Conservation (phyloP, 1,284 basidiomycete species). For the Inonotus hispidus region DNA sequence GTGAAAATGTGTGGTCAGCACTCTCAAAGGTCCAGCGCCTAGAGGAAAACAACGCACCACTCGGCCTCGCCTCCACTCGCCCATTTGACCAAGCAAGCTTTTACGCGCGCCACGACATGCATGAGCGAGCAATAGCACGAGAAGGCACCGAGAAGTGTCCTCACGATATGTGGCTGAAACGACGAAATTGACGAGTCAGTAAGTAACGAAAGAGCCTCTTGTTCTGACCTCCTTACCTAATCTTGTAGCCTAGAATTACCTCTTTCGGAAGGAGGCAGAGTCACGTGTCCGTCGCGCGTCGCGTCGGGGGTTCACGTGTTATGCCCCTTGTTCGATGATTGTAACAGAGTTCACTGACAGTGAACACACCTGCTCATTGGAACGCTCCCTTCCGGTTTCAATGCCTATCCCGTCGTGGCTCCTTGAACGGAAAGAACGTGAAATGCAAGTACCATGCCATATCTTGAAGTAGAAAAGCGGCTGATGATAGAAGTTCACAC, state of each 20-base stretch:
- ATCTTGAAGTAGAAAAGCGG: not conserved
- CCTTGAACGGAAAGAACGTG: conserved; percentile 2
- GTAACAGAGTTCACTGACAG: not conserved
- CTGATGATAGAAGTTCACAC: not conserved
- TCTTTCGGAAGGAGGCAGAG: not conserved
- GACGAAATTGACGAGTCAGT: not conserved
- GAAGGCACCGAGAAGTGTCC: not conserved
- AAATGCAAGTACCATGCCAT: not conserved
- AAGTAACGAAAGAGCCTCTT: not conserved
- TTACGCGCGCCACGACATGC: conserved; percentile 47
- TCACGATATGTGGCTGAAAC: not conserved
- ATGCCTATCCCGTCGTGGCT: conserved; percentile 9
- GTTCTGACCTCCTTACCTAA: conserved; percentile 1
- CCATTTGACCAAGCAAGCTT: conserved; percentile 47
- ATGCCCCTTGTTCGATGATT: not conserved
- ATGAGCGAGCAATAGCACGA: conserved; percentile 27
- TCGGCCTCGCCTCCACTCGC: conserved; percentile 49
- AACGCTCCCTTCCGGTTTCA: not conserved
- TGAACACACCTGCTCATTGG: not conserved
- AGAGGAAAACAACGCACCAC: conserved; percentile 40
- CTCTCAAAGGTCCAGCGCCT: not conserved
- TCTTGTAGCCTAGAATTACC: not conserved
- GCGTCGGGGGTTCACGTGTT: not conserved
- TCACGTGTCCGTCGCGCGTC: not conserved
- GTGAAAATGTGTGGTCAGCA: conserved; percentile 16